Evolutionary conservation across 164 flowering plant genomes (phyloP).

Genomic region (Amborella trichopoda): DNA sequence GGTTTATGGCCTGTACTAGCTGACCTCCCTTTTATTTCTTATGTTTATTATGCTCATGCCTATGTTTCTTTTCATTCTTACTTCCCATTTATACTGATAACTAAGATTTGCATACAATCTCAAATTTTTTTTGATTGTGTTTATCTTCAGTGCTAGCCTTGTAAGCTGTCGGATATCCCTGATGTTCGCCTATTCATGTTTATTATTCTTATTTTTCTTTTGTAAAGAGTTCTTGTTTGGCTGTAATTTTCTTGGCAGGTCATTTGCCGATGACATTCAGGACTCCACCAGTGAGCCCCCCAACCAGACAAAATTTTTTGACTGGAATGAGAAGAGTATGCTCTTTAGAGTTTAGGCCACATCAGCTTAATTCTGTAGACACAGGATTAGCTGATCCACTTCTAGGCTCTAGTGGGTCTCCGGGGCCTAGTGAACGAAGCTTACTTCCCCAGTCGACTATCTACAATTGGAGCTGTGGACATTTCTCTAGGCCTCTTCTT

Average conservation of each 20-base stretch:
- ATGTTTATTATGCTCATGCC: too few relatives aligned
- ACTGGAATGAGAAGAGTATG: slow-evolving; percentile 80
- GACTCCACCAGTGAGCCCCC: slow-evolving; percentile 99
- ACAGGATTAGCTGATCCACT: slow-evolving; percentile 93
- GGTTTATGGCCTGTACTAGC: too few relatives aligned
- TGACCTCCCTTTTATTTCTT: too few relatives aligned
- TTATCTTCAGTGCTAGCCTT: too few relatives aligned
- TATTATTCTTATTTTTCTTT: not conserved
- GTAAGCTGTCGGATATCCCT: too few relatives aligned
- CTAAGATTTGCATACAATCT: too few relatives aligned
- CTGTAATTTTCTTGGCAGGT: slow-evolving; percentile 25
- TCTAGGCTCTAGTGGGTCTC: slow-evolving; percentile 46
- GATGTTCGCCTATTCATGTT: too few relatives aligned
- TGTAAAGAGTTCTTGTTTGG: not conserved
- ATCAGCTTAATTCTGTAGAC: slow-evolving; percentile 60
- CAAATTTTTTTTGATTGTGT: too few relatives aligned
- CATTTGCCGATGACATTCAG: slow-evolving; percentile 79
- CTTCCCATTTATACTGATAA: too few relatives aligned
- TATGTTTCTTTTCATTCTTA: too few relatives aligned
- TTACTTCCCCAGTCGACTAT: slow-evolving; percentile 91
- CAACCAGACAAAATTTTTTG: slow-evolving; percentile 52
- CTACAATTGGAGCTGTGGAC: slow-evolving; percentile 93
- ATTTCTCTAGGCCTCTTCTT: slow-evolving; percentile 90
- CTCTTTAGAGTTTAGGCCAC: slow-evolving; percentile 88
- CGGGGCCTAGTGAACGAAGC: slow-evolving; percentile 65